Base-by-base conservation (phyloP, 495 filamentous ascomycete species). In the Oidiodendron maius region DNA sequence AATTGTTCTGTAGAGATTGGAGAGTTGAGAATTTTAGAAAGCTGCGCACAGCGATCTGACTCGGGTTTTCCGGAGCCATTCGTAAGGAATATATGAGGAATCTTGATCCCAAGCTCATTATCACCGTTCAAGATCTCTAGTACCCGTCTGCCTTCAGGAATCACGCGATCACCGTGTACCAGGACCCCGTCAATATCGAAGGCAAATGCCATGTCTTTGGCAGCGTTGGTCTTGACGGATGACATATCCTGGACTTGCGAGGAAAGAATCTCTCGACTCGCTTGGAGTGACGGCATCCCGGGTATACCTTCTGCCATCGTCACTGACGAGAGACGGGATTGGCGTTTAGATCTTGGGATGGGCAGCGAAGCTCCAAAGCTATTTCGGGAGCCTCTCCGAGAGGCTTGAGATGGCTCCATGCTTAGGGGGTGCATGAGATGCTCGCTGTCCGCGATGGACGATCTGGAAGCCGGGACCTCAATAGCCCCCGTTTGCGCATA, bases 311-410 rank as follows among this genome's bases (percentile, higher is more conserved):
- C 68, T 15, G 62, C 51, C 12, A 63, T 67, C 49, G 70, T 49
- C 3, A 75, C 71, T 39, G 76, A 78, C 26, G 77, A 81, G 30
- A 87, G 72, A 3, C 84, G 77, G 2, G 83, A 86, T 49, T 76
- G 74, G 39, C 84, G 72, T 60, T 86, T 86, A 21, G 83, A 82
- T 42, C 79, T 68, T 24, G 85, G 86, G 50, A 90, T 91, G 32
- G 85, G 86, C 10, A 91, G 78, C 13, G 83, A 79, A 32, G 83
- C 73, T 40, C 85, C 86, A 57, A 91, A 89, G 11, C 85, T 89
- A 76, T 89, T 91, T 51, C 85, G 77, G 26, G 86, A 89, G 18
- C 78, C 70, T 40, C 85, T 70, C 28, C 84, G 71, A 46, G 82
- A 77, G 62, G 75, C 78, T 64, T 77, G 75, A 2, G 84, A 88